phyloP scores from a whole-genome alignment of 1,139 yeast species.

The Blastobotrys aristatus region DNA sequence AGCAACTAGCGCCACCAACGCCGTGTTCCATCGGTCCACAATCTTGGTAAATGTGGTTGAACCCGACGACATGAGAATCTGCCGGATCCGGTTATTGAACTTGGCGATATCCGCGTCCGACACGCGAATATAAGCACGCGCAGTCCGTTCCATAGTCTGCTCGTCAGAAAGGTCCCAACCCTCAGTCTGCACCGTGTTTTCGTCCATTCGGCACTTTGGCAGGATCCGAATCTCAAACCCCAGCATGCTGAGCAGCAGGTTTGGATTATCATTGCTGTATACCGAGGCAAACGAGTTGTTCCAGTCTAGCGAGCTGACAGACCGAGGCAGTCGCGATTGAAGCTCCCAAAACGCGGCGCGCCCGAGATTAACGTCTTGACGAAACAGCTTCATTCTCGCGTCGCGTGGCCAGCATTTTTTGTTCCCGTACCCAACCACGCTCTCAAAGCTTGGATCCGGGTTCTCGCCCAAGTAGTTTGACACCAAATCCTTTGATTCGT shows the following conservation, averaged over 20 bases:
- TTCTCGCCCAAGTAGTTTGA: conserved; percentile 75
- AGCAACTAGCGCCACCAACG: conserved; percentile 77
- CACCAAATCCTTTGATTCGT: conserved; percentile 69
- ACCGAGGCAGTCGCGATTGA: conserved; percentile 68
- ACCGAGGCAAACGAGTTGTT: conserved; percentile 79
- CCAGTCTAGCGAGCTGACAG: conserved; percentile 75
- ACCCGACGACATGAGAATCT: conserved; percentile 91
- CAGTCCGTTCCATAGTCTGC: conserved; percentile 75
- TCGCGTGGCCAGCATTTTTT: conserved; percentile 96
- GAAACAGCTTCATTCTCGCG: conserved; percentile 80
- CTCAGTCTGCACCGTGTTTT: conserved; percentile 54
- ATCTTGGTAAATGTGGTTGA: conserved; percentile 93
- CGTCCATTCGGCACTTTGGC: conserved; percentile 60
- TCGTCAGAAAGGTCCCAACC: conserved; percentile 85
- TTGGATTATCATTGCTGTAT: conserved; percentile 86
- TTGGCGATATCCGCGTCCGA: conserved; percentile 72
- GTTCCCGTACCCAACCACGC: conserved; percentile 81
- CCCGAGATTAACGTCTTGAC: conserved; percentile 89
- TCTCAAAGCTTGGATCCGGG: conserved; percentile 89
- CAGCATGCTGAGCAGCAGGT: conserved; percentile 81
- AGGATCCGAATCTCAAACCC: conserved; percentile 90
- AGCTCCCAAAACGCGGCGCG: conserved; percentile 92
- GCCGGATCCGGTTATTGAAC: conserved; percentile 81
- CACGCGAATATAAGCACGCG: conserved; percentile 82
- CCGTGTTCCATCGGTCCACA: conserved; percentile 95